These are phyloP conservation scores for Gracilaria domingensis DNA, from an alignment of 23 red algal species.

Conservation along the genomic window DNA sequence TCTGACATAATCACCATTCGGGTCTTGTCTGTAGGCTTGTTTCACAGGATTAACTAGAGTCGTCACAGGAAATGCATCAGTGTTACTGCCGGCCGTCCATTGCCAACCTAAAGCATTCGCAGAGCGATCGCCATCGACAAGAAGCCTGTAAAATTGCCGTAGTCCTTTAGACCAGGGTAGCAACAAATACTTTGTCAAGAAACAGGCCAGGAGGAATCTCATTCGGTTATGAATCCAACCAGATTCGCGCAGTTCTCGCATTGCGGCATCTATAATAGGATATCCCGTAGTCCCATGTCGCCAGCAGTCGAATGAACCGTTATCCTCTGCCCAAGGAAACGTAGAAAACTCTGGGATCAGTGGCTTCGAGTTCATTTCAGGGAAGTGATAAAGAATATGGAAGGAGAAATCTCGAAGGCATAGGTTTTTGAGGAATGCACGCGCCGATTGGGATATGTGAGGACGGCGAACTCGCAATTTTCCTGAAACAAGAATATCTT, in stretches of 20 bases:
- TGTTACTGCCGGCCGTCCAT: constrained; percentile 96
- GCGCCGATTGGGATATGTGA: constrained; percentile 64
- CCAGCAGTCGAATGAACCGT: constrained; percentile 71
- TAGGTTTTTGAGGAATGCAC: constrained; percentile 92
- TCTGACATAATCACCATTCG: constrained; percentile 84
- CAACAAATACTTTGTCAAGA: constrained; percentile 91
- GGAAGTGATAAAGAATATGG: constrained; percentile 89
- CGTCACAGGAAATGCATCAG: constrained; percentile 87
- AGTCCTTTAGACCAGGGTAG: constrained; percentile 91
- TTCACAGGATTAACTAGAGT: constrained; percentile 85
- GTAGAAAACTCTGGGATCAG: constrained; percentile 83
- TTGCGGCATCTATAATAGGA: constrained; percentile 97
- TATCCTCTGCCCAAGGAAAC: constrained; percentile 89
- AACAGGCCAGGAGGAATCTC: constrained; percentile 92
- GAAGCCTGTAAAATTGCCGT: constrained; percentile 60
- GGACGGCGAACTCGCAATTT: constrained; percentile 2
- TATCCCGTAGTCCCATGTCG: constrained; percentile 82
- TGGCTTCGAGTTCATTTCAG: constrained; percentile 78
- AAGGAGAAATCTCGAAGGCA: constrained; percentile 92
- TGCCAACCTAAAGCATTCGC: constrained; percentile 96
- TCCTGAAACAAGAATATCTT: neutral
- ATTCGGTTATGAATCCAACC: constrained; percentile 96
- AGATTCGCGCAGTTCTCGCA: constrained; percentile 82
- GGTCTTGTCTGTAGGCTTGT: constrained; percentile 51
- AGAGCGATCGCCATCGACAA: constrained; percentile 93